These are phyloP conservation scores for Aspergillus panamensis DNA, from an alignment of 495 filamentous ascomycete genomes.

Conservation along the genomic window DNA sequence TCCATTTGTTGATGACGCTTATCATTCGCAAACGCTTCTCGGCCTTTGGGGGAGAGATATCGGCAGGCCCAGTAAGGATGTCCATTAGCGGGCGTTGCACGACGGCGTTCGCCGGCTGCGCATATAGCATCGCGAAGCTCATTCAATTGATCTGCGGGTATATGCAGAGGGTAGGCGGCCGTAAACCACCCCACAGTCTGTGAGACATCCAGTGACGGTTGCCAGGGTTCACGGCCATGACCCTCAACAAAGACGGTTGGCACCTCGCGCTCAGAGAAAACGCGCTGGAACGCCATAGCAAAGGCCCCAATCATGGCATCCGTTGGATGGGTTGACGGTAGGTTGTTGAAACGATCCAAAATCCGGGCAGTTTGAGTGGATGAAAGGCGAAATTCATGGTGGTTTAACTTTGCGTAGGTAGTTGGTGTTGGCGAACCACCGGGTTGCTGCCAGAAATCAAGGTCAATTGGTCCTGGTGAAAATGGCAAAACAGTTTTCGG, in stretches of 20 bases:
- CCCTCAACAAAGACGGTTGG: conserved; percentile 6
- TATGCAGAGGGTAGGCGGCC: conserved; percentile 7
- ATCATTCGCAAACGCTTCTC: background rate
- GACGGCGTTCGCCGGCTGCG: conserved; percentile 7
- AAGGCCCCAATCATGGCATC: conserved; percentile 3
- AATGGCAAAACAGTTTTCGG: conserved; percentile 2
- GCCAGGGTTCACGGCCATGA: conserved; percentile 10
- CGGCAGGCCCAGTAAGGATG: conserved; percentile 8
- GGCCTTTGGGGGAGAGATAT: conserved; percentile 1
- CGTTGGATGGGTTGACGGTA: conserved; percentile 1
- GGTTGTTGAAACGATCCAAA: background rate
- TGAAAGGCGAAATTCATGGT: conserved; percentile 4
- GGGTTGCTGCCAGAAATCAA: conserved; percentile 3
- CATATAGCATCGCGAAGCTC: background rate
- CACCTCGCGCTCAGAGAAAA: conserved; percentile 5
- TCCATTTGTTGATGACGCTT: conserved; percentile 9
- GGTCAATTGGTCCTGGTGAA: conserved; percentile 2
- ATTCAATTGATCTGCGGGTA: background rate
- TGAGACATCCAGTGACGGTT: conserved; percentile 4
- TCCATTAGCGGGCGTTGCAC: conserved; percentile 1
- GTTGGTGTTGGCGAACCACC: background rate
- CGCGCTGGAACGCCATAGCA: background rate
- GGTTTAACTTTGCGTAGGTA: background rate
- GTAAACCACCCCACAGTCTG: conserved; percentile 11
- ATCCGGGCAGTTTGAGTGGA: background rate